Conservation (phyloP, 768 basidiomycete genomes). For the Kwoniella botswanensis region DNA sequence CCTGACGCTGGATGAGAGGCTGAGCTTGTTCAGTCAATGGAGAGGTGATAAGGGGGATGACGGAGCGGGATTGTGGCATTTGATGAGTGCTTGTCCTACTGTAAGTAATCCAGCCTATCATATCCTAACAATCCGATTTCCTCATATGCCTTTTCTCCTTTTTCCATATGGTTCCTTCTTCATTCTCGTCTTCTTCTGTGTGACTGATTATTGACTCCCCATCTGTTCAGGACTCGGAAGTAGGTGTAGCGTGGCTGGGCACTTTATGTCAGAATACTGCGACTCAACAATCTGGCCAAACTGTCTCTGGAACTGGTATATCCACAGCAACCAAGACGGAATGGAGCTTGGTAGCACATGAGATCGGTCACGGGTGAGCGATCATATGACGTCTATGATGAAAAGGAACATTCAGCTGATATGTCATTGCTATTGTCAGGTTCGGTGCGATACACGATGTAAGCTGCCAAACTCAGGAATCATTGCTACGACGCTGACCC, state of each 20-base stretch:
- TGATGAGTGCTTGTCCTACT: constrained; percentile 67
- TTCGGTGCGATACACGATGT: constrained; percentile 75
- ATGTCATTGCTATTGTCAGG: constrained; percentile 63
- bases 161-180: not conserved
- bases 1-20: constrained; percentile 69
- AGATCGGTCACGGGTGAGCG: constrained; percentile 54
- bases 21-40: constrained; percentile 83
- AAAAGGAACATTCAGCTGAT: not conserved
- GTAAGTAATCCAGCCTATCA: constrained; percentile 21
- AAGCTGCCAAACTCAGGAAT: not conserved
- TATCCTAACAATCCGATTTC: not conserved
- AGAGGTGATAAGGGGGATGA: constrained; percentile 74
- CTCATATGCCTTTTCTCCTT: not conserved
- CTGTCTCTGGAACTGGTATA: constrained; percentile 80
- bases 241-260: constrained; percentile 84
- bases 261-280: constrained; percentile 69
- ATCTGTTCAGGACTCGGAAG: constrained; percentile 42
- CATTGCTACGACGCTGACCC: not conserved
- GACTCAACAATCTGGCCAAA: constrained; percentile 57
- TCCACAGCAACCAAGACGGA: constrained; percentile 77
- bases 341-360: constrained; percentile 55
- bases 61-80: constrained; percentile 81
- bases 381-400: not conserved
- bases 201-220: no score
- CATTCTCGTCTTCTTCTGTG: no score